Conservation (phyloP, 1,284 basidiomycete genomes). For the Dichomitus squalens region DNA sequence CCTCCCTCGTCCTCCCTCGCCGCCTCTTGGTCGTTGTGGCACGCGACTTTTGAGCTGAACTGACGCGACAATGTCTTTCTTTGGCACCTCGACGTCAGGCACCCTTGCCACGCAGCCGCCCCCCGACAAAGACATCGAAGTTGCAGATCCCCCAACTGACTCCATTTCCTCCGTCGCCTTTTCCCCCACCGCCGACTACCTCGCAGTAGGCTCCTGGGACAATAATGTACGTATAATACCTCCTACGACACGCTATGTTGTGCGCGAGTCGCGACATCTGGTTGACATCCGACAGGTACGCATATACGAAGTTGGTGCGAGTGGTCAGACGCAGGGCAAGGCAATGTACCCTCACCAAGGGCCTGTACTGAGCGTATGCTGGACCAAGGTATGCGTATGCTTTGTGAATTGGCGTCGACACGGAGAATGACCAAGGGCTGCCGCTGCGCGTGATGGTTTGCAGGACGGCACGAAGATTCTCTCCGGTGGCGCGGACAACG, state of each 20-base stretch:
- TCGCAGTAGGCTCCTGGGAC: slow-evolving; percentile 81
- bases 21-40: neutral
- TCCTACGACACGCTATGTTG: neutral
- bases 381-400: slow-evolving; percentile 63
- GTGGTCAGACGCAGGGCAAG: slow-evolving; percentile 71
- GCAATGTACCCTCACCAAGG: slow-evolving; percentile 85
- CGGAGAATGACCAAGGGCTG: neutral
- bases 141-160: slow-evolving; percentile 71
- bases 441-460: neutral
- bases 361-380: slow-evolving; percentile 81
- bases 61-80: slow-evolving; percentile 42
- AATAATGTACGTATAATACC: slow-evolving; percentile 57
- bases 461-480: slow-evolving; percentile 83
- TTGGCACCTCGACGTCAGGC: slow-evolving; percentile 35
- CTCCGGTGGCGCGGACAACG: slow-evolving; percentile 88
- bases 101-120: slow-evolving; percentile 30
- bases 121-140: slow-evolving; percentile 72
- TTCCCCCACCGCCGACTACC: slow-evolving; percentile 64
- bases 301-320: slow-evolving; percentile 61
- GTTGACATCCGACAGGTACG: slow-evolving; percentile 46
- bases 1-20: neutral
- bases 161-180: slow-evolving; percentile 75
- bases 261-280: neutral
- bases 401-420: neutral
- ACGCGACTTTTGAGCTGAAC: neutral